Base-by-base conservation (phyloP, 306 rosid species). In the Castanospermum australe region DNA sequence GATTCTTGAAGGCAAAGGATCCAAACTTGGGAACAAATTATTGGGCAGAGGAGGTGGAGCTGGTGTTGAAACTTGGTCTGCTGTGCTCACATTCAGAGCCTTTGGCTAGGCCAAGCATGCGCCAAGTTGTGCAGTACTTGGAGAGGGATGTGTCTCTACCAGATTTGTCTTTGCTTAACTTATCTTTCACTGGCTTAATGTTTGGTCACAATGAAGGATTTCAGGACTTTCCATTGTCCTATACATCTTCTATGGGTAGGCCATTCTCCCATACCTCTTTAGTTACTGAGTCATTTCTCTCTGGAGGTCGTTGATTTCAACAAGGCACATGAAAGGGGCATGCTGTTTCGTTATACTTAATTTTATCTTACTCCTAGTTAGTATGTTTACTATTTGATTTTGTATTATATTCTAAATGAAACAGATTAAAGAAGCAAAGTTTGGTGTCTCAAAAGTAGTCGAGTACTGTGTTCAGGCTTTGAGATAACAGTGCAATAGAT, bases 21-120 rank as follows among this genome's bases (percentile, higher is more conserved):
- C 80, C 66, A n/a, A 86, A 82, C 30, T 77, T 91, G 60, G 85
- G 84, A 0, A 20, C 62, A 2, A 59, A 79, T 22, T 91, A 76
- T 80, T 65, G 60, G 20, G 20, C 65, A 28, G 83, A 71, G 3
- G 88, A 91, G 48, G 81, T 87, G 57, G 88, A 62, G 10, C 60
- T 91, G 83, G 92, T 86, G 5, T 48, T 91, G 84, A 86, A 86
- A 55, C 87, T 91, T 12, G 97, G 88, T 22, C 79, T 91, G 57
- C 42, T 89, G 41, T 89, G 93, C 39, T 87, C 97, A 9, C 88
- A 86, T 33, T 65, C 78, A 6, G 71, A 75, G 73, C 88, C 88
- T 4, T 41, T 60, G 28, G 76, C 72, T 33, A 85, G 97, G 77
- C 97, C 97, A 44, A 86, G 77, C 52, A 91, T 91, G 93, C 74